Conservation (phyloP, 345 rosid genomes). For the Orychophragmus violaceus region DNA sequence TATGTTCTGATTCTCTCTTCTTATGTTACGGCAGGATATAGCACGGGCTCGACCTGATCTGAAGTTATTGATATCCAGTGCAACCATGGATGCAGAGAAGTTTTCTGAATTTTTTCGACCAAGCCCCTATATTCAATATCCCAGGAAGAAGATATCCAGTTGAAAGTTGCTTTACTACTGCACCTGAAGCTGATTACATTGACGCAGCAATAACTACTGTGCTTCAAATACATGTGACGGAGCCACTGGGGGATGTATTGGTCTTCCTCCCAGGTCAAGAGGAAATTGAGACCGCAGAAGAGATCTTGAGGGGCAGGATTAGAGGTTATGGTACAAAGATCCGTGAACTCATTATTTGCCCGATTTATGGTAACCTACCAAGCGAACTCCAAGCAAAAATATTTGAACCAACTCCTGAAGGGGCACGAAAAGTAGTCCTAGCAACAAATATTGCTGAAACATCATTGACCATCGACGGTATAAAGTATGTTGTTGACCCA, state of each 20-base stretch:
- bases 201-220: slow-evolving; percentile 82
- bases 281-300: slow-evolving; percentile 85
- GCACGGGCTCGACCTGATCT: slow-evolving; percentile 64
- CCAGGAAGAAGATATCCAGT: slow-evolving; percentile 92
- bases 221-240: slow-evolving; percentile 64
- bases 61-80: no score
- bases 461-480: slow-evolving; percentile 79
- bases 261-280: slow-evolving; percentile 81
- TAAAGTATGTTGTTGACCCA: slow-evolving; percentile 75
- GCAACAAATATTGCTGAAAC: slow-evolving; percentile 94
- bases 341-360: slow-evolving; percentile 76
- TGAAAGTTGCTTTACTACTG: slow-evolving; percentile 63
- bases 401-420: slow-evolving; percentile 84
- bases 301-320: slow-evolving; percentile 64
- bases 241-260: slow-evolving; percentile 68
- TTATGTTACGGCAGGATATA: slow-evolving; percentile 48
- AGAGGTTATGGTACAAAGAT: slow-evolving; percentile 80
- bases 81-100: slow-evolving; percentile 87
- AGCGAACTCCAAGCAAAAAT: slow-evolving; percentile 82
- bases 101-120: slow-evolving; percentile 77
- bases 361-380: slow-evolving; percentile 81
- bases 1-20: slow-evolving; percentile 2
- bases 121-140: slow-evolving; percentile 74
- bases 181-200: slow-evolving; percentile 88
- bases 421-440: slow-evolving; percentile 79